phyloP scores from a whole-genome alignment of 73 alveolate species.

The Blepharisma japonicum region DNA sequence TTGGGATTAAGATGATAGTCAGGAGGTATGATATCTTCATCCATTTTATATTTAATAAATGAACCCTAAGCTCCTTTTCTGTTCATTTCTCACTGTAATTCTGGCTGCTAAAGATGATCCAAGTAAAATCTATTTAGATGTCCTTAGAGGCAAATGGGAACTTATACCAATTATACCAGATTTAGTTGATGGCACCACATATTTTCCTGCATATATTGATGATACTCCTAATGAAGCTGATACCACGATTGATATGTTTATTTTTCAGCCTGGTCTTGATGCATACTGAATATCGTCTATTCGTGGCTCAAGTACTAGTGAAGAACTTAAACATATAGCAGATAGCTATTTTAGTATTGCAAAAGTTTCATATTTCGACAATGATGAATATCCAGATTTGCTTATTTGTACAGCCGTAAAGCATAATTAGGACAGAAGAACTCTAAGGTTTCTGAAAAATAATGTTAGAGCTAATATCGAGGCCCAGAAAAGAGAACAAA shows the following conservation, averaged over 20 bases:
- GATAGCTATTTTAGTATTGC: not conserved
- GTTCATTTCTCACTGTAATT: too few species aligned
- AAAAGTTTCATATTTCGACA: not conserved
- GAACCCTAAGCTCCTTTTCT: too few species aligned
- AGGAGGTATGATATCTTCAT: constrained; percentile 27
- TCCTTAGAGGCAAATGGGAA: not conserved
- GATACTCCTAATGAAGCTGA: constrained; percentile 7
- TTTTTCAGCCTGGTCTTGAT: not conserved
- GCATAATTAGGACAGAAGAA: not conserved
- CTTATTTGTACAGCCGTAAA: not conserved
- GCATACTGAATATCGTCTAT: not conserved
- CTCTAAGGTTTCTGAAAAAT: constrained; percentile 12
- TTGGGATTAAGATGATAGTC: not conserved
- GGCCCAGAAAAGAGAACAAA: constrained; percentile 3
- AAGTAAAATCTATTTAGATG: too few species aligned
- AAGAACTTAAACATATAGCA: not conserved
- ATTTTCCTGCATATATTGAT: constrained; percentile 2
- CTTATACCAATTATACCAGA: not conserved
- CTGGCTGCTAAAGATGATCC: too few species aligned
- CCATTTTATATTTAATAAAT: not conserved
- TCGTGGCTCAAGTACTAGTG: not conserved
- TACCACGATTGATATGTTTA: constrained; percentile 9
- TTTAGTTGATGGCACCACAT: not conserved
- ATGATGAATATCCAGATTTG: not conserved
- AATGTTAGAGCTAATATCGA: constrained; percentile 9